These are phyloP conservation scores for Exophiala sideris DNA, from an alignment of 2,329 filamentous ascomycete genomes.

Conservation along the genomic window DNA sequence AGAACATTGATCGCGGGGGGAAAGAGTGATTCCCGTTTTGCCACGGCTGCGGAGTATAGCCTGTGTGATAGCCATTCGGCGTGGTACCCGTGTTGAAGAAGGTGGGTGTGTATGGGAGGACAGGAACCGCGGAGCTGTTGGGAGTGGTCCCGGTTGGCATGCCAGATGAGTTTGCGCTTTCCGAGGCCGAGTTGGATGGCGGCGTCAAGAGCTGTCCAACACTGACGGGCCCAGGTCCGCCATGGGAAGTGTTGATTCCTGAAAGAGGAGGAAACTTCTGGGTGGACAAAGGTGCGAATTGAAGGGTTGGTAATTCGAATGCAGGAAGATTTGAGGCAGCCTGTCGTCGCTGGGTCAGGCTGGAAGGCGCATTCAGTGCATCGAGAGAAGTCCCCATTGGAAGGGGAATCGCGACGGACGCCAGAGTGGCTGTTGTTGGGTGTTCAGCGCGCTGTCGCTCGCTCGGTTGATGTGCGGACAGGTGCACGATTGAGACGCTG, in stretches of 20 bases:
- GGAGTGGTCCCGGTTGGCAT: conserved; percentile 44
- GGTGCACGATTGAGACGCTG: too few species aligned
- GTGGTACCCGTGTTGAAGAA: conserved; percentile 62
- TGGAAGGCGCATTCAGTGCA: conserved; percentile 59
- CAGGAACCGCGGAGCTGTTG: conserved; percentile 55
- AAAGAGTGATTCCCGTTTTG: conserved; percentile 39
- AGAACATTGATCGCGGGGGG: conserved; percentile 53
- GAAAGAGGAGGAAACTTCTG: conserved; percentile 49
- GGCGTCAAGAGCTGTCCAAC: conserved; percentile 63
- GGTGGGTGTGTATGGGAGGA: conserved; percentile 57
- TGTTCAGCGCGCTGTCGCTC: conserved; percentile 29
- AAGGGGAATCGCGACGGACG: conserved; percentile 58
- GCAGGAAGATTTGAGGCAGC: conserved; percentile 65
- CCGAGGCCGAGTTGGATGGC: conserved; percentile 55
- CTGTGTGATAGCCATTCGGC: conserved; percentile 52
- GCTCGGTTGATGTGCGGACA: too few species aligned
- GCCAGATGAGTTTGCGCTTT: conserved; percentile 54
- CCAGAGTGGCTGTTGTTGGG: conserved; percentile 52
- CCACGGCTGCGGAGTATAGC: conserved; percentile 47
- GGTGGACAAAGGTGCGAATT: conserved; percentile 42
- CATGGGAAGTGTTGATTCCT: conserved; percentile 32
- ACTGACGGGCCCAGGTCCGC: conserved; percentile 50
- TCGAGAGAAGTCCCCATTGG: conserved; percentile 63
- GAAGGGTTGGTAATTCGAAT: conserved; percentile 63
- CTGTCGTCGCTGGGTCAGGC: conserved; percentile 68